Evolutionary conservation across 2,329 filamentous ascomycete species (phyloP), one percentile per base, ranked within the genome.

Genomic region (Zymoseptoria ardabiliae): DNA sequence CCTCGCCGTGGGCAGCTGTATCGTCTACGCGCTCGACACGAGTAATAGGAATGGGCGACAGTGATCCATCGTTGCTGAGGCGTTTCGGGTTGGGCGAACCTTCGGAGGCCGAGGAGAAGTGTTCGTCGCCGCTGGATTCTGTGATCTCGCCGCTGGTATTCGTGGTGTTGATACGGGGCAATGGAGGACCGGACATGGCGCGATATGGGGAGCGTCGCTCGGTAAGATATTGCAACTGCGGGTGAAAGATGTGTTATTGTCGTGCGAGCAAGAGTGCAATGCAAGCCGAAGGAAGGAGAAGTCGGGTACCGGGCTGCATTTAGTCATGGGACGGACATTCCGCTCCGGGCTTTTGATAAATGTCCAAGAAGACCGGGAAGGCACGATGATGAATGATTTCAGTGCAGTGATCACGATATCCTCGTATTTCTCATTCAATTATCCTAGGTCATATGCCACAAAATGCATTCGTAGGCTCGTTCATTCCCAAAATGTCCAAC

Each of bases 81-180:
- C 64, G 59, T 71, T 68, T 68, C 64, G 68, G 67, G 71, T 71
- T 63, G 45, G 64, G 61, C 45, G 63, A 65, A 66, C 82, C 84
- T 76, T 87, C 85, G 50, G 79, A 82, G 58, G 85, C 85, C 69
- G 87, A 85, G 53, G 84, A 85, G 72, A 87, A 87, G 73, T 86
- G 82, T 62, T 87, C 85, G 59, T 80, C 80, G 49, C 79, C 81
- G 53, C 71, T 50, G 4, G 65, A 63, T 60, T 61, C 59, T 62
- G 54, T 35, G 13, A 53, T 65, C 61, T 45, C 63, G 61, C 20
- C 63, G 61, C 56, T 63, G 60, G 7, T 61, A 57, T 55, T 73
- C 71, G 49, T 68, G 55, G 68, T 68, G 57, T 66, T 63, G 63
- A 70, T 68, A 19, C 63, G 64, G 50, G 70, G 71, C 11, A 70